Base-by-base conservation (phyloP, 2,329 filamentous ascomycete genomes). In the Aureobasidium sp. region DNA sequence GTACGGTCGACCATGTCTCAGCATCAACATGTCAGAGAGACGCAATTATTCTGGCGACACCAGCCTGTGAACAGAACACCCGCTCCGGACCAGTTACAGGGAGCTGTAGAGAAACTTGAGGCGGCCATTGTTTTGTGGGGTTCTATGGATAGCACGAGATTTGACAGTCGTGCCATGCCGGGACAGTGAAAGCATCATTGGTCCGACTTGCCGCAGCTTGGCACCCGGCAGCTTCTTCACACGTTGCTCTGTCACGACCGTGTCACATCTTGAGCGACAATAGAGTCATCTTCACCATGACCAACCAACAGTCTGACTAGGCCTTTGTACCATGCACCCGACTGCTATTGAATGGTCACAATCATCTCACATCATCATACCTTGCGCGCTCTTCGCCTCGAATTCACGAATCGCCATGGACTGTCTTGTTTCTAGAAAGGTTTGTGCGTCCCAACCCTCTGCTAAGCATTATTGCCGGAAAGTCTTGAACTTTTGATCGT, bases 11-110 rank as follows among this genome's bases (percentile, higher is more conserved):
- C 19, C 37, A n/a, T 24, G 48, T 51, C 37, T n/a, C n/a, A n/a
- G 41, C 41, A 45, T 45, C 29, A 45, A 41, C 48, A 51, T 40
- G 48, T 51, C 48, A 51, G 48, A 41, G 14, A 11, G 37, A 51
- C 29, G 5, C 11, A 41, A 17, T 34, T 27, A 39, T 10, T 21
- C 24, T 39, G 22, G 34, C 45, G 16, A 39, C 45, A 49, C 45
- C 45, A 49, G 45, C 24, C 45, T 29, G 45, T 27, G 25, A 16
- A 16, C 17, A 49, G 34, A 12, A 16, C 24, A 38, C 45, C 21
- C 45, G 16, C 22, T 29, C 22, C 39, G 34, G 24, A 29, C 30
- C 34, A 35, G 44, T 21, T 48, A 48, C 37, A 37, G 42, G 5
- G 21, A 30, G 22, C 44, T 48, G 44, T 37, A 50, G 35, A 39